Evolutionary conservation across 2,329 filamentous ascomycete species (phyloP), one percentile per base, ranked within the genome.

Genomic region (Beauveria sp.): DNA sequence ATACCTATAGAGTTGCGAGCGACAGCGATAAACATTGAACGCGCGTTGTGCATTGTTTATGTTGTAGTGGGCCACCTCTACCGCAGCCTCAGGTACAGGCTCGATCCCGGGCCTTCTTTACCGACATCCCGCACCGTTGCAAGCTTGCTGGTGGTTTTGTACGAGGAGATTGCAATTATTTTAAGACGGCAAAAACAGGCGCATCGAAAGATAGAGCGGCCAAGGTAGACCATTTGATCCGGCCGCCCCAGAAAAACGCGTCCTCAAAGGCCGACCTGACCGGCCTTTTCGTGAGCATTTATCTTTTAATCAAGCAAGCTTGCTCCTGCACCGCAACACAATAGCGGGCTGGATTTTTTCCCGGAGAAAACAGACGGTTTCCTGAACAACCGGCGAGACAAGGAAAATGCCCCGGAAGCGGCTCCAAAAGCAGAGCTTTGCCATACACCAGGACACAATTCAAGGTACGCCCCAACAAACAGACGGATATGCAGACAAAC

Each of bases 361-460:
- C 43, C 10, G 5, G 14, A 47, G 56, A 45, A 45, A 55, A 10
- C 52, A 55, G 43, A 34, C 28, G n/a, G 28, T 38, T 43, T 22
- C 26, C 55, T 12, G 28, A 47, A 26, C 46, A 42, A 26, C 34
- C 30, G 6, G 40, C 45, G 30, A 54, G 26, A 30, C 30, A 59
- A 20, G 9, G 24, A 43, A 60, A 51, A 75, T 74, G 70, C 67
- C 66, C 42, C 68, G 69, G 65, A 71, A 70, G 62, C 69, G 70
- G 51, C 65, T 74, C 40, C 67, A 70, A 53, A 72, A 70, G 57
- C 72, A 70, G 60, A 68, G 70, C 51, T 74, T 76, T 65, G 63
- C 70, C 56, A 73, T 74, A 59, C 73, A 73, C 61, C 72, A 69
- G 59, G 73, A 73, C 68, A 53, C 63, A 54, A 59, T 43, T 40